phyloP scores from a whole-genome alignment of 345 rosid genomes.

The Dimocarpus longan region DNA sequence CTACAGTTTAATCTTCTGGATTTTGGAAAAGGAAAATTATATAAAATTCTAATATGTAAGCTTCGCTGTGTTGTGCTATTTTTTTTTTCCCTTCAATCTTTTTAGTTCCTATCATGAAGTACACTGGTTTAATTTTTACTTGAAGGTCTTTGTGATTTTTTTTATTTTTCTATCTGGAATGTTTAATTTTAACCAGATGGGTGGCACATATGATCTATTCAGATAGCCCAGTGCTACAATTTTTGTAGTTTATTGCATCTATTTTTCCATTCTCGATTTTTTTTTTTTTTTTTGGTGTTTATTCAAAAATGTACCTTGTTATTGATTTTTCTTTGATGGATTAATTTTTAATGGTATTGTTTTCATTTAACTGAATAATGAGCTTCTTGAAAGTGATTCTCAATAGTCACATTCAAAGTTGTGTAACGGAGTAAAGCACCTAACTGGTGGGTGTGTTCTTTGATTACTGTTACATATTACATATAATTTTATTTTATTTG shows the following conservation, averaged over 20 bases:
- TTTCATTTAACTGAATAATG: constrained; percentile 5
- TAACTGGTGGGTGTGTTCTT: neutral
- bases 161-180: neutral
- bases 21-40: neutral
- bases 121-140: neutral
- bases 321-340: constrained; percentile 1
- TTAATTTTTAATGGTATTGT: neutral
- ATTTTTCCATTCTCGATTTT: neutral
- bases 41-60: neutral
- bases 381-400: neutral
- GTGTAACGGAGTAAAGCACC: neutral
- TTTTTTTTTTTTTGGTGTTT: neutral
- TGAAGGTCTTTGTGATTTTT: neutral
- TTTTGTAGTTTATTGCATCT: neutral
- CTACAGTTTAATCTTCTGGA: neutral
- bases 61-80: neutral
- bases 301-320: neutral
- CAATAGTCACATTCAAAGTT: neutral
- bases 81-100: neutral
- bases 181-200: neutral
- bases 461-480: constrained; percentile 1
- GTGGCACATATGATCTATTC: neutral
- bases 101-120: neutral
- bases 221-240: neutral
- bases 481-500: neutral